phyloP scores from a whole-genome alignment of 257 asterid species.

The Rhazya stricta region DNA sequence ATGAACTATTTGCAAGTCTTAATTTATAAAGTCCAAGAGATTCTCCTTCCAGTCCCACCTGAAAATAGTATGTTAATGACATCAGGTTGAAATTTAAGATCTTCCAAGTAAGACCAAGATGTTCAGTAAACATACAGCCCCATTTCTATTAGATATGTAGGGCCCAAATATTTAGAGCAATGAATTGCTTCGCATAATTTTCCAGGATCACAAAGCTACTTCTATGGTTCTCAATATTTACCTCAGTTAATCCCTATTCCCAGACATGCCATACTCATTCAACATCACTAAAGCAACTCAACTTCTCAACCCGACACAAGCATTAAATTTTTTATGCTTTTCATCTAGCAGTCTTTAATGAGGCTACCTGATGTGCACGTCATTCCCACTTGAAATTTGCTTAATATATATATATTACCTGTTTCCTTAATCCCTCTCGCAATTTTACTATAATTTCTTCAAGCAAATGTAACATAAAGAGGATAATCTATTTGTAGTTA shows the following conservation, averaged over 20 bases:
- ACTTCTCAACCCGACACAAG: background rate
- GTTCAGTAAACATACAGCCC: background rate
- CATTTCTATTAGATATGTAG: background rate
- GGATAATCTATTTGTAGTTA: background rate
- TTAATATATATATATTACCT: no score
- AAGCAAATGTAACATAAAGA: background rate
- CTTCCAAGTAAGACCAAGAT: background rate
- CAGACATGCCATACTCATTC: background rate
- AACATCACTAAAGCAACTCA: background rate
- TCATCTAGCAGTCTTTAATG: background rate
- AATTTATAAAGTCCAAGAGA: constrained; percentile 50
- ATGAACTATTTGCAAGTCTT: constrained; percentile 53
- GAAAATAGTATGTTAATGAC: constrained; percentile 10
- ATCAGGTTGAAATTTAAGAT: background rate
- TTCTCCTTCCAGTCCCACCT: constrained; percentile 86
- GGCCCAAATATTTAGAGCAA: background rate
- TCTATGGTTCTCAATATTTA: background rate
- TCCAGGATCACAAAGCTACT: background rate
- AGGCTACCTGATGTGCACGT: background rate
- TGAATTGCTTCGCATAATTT: background rate
- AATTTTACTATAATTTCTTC: background rate
- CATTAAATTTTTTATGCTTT: background rate
- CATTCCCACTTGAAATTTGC: no score
- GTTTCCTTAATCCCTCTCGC: background rate
- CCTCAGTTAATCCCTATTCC: no score